Evolutionary conservation across 805 yeast genomes (phyloP).

Genomic region (Sugiyamaella valdiviana): DNA sequence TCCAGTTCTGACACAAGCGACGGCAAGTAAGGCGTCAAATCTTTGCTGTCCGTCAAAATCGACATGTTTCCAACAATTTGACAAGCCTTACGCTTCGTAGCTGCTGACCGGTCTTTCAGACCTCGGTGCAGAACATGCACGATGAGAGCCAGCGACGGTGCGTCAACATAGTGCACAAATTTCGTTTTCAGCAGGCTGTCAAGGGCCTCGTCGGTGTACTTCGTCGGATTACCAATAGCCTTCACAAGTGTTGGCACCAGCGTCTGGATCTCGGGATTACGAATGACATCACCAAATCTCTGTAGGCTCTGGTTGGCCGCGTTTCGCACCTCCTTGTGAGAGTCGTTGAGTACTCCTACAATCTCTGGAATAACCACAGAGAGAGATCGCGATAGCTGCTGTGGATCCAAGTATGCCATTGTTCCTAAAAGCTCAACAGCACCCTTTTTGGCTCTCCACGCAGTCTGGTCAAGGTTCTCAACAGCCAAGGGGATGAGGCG

Average conservation of each 20-base stretch:
- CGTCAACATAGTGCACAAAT: constrained; percentile 95
- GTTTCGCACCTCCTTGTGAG: constrained; percentile 94
- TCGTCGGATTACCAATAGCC: constrained; percentile 96
- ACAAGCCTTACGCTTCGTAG: constrained; percentile 86
- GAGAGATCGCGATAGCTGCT: constrained; percentile 83
- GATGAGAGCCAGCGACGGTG: constrained; percentile 92
- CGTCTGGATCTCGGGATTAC: constrained; percentile 94
- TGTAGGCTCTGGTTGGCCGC: constrained; percentile 88
- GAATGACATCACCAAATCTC: constrained; percentile 91
- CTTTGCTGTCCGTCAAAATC: constrained; percentile 82
- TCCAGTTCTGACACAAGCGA: constrained; percentile 77
- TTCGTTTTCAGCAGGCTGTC: constrained; percentile 83
- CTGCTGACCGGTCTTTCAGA: constrained; percentile 89
- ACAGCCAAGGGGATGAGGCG: constrained; percentile 87
- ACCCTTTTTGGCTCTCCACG: constrained; percentile 97
- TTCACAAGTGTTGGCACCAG: constrained; percentile 79
- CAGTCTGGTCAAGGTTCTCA: constrained; percentile 73
- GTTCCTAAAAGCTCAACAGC: constrained; percentile 94
- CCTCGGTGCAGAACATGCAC: constrained; percentile 95
- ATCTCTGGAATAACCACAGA: constrained; percentile 92
- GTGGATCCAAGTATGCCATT: constrained; percentile 95
- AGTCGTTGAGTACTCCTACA: constrained; percentile 88
- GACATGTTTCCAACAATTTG: constrained; percentile 99
- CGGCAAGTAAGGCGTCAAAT: constrained; percentile 75
- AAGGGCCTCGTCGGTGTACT: constrained; percentile 78